These are phyloP conservation scores for Nothophoma quercina DNA, from an alignment of 2,329 filamentous ascomycete species.

Conservation along the genomic window DNA sequence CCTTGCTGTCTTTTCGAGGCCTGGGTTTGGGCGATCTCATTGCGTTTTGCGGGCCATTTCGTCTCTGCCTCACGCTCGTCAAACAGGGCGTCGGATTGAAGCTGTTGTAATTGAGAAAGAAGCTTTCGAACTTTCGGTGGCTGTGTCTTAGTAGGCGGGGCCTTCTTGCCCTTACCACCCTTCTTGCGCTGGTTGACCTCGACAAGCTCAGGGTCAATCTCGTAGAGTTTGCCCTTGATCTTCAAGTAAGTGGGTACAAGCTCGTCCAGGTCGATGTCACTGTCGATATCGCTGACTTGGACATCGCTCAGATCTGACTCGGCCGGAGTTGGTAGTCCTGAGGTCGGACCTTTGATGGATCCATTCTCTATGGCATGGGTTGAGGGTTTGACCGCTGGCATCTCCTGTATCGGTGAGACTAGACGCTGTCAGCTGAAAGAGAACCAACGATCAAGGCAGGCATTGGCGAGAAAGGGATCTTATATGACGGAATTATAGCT, in stretches of 20 bases:
- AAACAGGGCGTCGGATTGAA: conserved; percentile 70
- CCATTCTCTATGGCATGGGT: not conserved
- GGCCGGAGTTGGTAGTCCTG: conserved; percentile 9
- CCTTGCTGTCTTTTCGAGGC: conserved; percentile 36
- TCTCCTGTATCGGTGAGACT: conserved; percentile 5
- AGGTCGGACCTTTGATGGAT: not conserved
- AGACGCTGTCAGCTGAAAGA: not conserved
- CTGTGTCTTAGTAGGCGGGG: conserved; percentile 25
- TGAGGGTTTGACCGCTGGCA: not conserved
- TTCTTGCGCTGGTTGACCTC: conserved; percentile 50
- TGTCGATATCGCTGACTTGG: conserved; percentile 58
- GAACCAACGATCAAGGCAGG: not conserved
- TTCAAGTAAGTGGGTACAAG: conserved; percentile 77
- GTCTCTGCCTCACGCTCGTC: conserved; percentile 57
- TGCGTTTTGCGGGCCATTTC: conserved; percentile 55
- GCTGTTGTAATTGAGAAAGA: conserved; percentile 75
- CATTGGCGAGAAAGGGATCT: no score
- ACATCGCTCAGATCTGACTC: conserved; percentile 40
- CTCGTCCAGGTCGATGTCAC: conserved; percentile 59
- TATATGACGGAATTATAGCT: no score
- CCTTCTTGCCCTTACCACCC: conserved; percentile 28
- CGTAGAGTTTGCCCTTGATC: conserved; percentile 66
- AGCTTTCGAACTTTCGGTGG: conserved; percentile 68
- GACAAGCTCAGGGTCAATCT: conserved; percentile 66
- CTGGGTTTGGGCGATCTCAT: conserved; percentile 51